Evolutionary conservation across 116 monocot genomes (phyloP), one percentile per base, ranked within the genome.

Genomic region (Posidonia oceanica): DNA sequence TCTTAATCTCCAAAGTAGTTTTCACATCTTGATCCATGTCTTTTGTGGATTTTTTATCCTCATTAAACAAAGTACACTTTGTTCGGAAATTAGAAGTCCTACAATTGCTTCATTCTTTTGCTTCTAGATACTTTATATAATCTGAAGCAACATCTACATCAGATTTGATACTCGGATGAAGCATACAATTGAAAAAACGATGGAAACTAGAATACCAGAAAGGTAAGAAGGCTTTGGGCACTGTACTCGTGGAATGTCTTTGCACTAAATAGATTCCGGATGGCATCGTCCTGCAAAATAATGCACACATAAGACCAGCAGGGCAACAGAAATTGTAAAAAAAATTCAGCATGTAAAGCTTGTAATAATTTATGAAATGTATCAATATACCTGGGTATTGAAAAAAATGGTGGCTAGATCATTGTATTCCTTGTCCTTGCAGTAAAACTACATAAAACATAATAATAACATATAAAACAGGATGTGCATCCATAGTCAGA

Each of bases 401-500:
- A 98, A 98, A 72, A 98, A 98, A 76, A 98, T 98, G 52, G 98
- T 98, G 29, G 98, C 98, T 60, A 98, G 78, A 76, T 98, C 98
- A 84, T 98, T 98, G 82, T 98, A 98, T 71, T 93, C 85, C 37
- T 82, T 92, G 39, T 86, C 93, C 15, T 81, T 88, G 76, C 96
- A 96, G 70, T 88, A 88, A 73, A 96, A 96, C 95, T 95, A 83
- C 75, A 75, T 57, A 21, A 55, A 63, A 11, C 15, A 63, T 42
- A 21, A 42, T 61, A 71, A 36, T 54, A 68, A 15, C 11, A 69
- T 0, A 69, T 20, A 29, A 66, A 66, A 20, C 37, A 39, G 15
- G 11, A 39, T 38, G 36, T 36, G 12, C 3, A 38, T 10, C 3
- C 4, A 38, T 11, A 64, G 4, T 11, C 14, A 23, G 11, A 60